Conservation (phyloP, 139 green algal species). For the Chlorella vulgaris region DNA sequence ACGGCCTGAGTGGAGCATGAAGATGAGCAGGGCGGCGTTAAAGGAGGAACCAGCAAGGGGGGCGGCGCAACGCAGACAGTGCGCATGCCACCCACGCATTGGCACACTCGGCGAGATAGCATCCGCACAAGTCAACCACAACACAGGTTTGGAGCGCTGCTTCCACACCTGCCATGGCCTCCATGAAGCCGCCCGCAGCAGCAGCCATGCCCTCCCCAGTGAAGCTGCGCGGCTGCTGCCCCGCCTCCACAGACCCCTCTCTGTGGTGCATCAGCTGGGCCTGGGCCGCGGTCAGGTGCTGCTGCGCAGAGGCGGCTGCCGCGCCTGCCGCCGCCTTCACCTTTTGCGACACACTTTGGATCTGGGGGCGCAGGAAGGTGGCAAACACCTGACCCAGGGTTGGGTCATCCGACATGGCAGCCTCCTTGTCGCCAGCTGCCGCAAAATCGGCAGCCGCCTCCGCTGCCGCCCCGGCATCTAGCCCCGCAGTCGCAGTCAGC, state of each 20-base stretch:
- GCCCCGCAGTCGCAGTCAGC: background rate
- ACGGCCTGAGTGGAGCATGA: background rate
- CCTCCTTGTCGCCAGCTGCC: background rate
- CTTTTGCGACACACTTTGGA: slow-evolving; percentile 1
- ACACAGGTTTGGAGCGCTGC: too few species aligned
- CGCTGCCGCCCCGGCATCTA: background rate
- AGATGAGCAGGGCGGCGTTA: background rate
- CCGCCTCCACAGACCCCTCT: background rate
- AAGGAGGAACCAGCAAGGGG: background rate
- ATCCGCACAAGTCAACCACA: too few species aligned
- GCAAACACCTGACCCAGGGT: slow-evolving; percentile 35
- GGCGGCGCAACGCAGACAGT: too few species aligned
- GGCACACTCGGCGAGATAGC: too few species aligned
- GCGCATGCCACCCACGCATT: too few species aligned
- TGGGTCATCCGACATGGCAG: slow-evolving; percentile 13
- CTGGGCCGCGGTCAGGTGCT: slow-evolving; percentile 27
- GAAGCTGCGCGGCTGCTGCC: background rate
- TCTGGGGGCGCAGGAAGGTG: slow-evolving; percentile 25
- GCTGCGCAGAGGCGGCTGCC: background rate
- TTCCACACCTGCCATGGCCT: background rate
- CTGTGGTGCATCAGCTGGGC: slow-evolving; percentile 17
- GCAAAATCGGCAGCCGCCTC: background rate
- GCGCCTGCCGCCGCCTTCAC: background rate
- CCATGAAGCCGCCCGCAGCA: background rate
- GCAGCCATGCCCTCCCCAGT: too few species aligned